phyloP scores from a whole-genome alignment of 169 alveolate genomes.

The Plasmodium yoelii region DNA sequence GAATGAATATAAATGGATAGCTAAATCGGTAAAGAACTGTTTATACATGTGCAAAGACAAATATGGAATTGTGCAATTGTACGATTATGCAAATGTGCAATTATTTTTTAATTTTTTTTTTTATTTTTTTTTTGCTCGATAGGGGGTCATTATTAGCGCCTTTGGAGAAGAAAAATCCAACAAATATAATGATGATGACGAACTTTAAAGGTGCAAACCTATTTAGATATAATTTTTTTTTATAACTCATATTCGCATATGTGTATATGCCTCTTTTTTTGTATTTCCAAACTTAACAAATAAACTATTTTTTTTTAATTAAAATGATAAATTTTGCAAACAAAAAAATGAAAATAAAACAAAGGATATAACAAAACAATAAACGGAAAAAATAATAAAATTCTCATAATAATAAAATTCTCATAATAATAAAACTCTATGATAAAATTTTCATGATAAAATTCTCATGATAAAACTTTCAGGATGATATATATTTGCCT shows the following conservation, averaged over 20 bases:
- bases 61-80: not conserved
- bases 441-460: too few relatives aligned
- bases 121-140: not conserved
- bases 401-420: too few relatives aligned
- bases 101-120: too few relatives aligned
- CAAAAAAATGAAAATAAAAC: not conserved
- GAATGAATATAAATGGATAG: slow-evolving; percentile 52
- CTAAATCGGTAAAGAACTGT: slow-evolving; percentile 40
- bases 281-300: slow-evolving; percentile 4
- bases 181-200: slow-evolving; percentile 26
- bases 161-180: slow-evolving; percentile 2
- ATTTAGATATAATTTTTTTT: slow-evolving; percentile 3
- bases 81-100: too few relatives aligned
- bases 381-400: too few relatives aligned
- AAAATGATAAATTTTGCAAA: not conserved
- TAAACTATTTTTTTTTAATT: not conserved
- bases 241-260: not conserved
- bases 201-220: slow-evolving; percentile 4
- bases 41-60: not conserved
- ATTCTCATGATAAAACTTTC: too few relatives aligned
- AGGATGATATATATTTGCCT: too few relatives aligned
- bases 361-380: too few relatives aligned
- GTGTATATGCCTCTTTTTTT: not conserved
- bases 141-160: slow-evolving; percentile 58
- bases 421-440: too few relatives aligned